Percentiles rank a stretch among this genome's conserved stretches.
These are phyloP conservation scores for Cichorium intybus DNA, from an alignment of 140 eudicot genomes.

Conservation along the genomic window DNA sequence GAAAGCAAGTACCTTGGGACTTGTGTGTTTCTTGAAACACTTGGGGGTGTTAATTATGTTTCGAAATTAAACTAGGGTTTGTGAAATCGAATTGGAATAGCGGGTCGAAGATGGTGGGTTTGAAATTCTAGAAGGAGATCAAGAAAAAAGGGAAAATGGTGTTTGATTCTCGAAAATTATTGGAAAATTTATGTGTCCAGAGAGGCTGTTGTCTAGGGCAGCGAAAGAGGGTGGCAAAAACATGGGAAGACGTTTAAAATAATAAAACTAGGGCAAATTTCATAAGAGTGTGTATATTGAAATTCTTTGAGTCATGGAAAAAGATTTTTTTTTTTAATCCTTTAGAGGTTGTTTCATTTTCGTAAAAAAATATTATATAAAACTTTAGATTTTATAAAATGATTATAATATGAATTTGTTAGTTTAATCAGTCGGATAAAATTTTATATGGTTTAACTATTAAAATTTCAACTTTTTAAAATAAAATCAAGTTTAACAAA, in stretches of 20 bases:
- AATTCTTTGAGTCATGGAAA: no score
- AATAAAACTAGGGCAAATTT: no score
- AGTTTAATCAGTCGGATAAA: no score
- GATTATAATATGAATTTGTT: no score
- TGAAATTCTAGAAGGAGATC: slow-evolving; percentile 9
- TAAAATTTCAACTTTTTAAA: no score
- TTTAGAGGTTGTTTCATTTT: no score
- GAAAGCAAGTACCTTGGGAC: slow-evolving; percentile 18
- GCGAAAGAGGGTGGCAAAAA: slow-evolving; percentile 5
- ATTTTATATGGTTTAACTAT: no score
- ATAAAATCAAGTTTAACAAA: no score
- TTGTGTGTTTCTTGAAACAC: background rate
- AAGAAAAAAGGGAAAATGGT: slow-evolving; percentile 1
- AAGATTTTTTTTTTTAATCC: no score
- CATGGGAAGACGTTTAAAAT: slow-evolving; percentile 3
- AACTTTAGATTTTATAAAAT: no score
- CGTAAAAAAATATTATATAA: no score
- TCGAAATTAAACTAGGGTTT: slow-evolving; percentile 11
- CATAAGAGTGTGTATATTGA: no score
- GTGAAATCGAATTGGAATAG: slow-evolving; percentile 14
- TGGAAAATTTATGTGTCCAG: slow-evolving; percentile 18
- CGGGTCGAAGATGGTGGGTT: slow-evolving; percentile 1
- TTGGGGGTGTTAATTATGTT: background rate
- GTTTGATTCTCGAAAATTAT: slow-evolving; percentile 13
- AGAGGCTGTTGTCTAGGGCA: slow-evolving; percentile 14